Evolutionary conservation across 352 stramenopile genomes (phyloP), one percentile per base, ranked within the genome.

Genomic region (Phytophthora vignae): DNA sequence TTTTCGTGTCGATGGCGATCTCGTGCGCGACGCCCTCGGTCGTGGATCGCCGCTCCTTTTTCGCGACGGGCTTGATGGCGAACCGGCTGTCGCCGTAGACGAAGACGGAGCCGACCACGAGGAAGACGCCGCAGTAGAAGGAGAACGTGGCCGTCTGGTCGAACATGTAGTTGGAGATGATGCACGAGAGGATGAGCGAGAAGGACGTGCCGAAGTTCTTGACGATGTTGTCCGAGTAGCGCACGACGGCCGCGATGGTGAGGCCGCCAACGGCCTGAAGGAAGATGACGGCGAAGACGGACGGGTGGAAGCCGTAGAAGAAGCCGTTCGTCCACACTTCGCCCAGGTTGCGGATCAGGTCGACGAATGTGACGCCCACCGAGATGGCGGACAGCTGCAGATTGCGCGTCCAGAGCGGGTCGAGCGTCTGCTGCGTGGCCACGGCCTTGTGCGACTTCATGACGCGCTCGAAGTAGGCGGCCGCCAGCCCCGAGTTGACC

Each of bases 121-220:
- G 77, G 21, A 90, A 50, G 3, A 95, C 88, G 27, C 90, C 88
- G 17, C 81, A 74, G 82, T 96, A 95, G 74, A 96, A 96, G 12
- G 79, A 84, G 63, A 79, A 74, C 17, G 85, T 70, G 3, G 88
- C 85, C 19, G 79, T 86, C 76, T 94, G 82, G 75, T 86, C 64
- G 65, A 95, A 96, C 78, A 96, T 91, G 76, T 93, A 93, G 77
- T 96, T 95, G 68, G 90, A 95, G 78, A 96, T 93, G 62, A 96
- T 86, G 80, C 88, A 95, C 66, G 87, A 95, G 36, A 96, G 85
- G 67, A 96, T 85, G 60, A 96, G 80, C 60, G 90, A 95, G 76
- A 96, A 94, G 17, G 87, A 93, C 27, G 90, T 95, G 77, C 87
- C 90, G 61, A 96, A 96, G 73, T 96, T 96, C 82, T 96, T 96